Evolutionary conservation across 306 rosid genomes (phyloP).

Genomic region (Medicago lupulina): DNA sequence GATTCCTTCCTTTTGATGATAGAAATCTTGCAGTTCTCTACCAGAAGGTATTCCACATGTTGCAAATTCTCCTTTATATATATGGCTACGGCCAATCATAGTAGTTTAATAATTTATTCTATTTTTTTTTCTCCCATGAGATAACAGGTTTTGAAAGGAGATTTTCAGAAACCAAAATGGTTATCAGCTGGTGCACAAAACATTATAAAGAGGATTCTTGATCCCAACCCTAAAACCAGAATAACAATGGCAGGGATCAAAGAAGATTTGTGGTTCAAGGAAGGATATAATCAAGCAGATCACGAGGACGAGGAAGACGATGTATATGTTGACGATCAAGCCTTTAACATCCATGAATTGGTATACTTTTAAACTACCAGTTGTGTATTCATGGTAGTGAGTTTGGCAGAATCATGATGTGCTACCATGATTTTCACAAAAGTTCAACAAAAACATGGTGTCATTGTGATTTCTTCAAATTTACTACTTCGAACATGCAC

Average conservation of each 20-base stretch:
- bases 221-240: conserved; percentile 74
- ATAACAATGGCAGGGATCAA: conserved; percentile 71
- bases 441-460: background rate
- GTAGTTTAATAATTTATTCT: background rate
- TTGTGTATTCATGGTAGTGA: background rate
- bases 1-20: conserved; percentile 88
- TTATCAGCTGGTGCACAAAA: conserved; percentile 71
- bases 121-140: conserved; percentile 1
- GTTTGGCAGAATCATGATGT: background rate
- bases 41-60: conserved; percentile 67
- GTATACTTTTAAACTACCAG: conserved; percentile 45
- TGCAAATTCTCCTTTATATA: conserved; percentile 13
- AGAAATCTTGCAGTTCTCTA: conserved; percentile 91
- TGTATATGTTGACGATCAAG: conserved; percentile 47
- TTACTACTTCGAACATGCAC: background rate
- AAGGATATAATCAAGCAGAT: conserved; percentile 62
- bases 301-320: conserved; percentile 79
- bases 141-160: conserved; percentile 79
- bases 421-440: background rate
- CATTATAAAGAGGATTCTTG: conserved; percentile 78
- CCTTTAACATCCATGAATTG: conserved; percentile 61
- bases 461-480: background rate
- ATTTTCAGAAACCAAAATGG: conserved; percentile 72
- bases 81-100: background rate
- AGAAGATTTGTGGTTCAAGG: conserved; percentile 84